A percentile compares a stretch with the other conserved stretches of the same genome.
phyloP scores from a whole-genome alignment of 75 land plant species.

The Pinus tabuliformis region DNA sequence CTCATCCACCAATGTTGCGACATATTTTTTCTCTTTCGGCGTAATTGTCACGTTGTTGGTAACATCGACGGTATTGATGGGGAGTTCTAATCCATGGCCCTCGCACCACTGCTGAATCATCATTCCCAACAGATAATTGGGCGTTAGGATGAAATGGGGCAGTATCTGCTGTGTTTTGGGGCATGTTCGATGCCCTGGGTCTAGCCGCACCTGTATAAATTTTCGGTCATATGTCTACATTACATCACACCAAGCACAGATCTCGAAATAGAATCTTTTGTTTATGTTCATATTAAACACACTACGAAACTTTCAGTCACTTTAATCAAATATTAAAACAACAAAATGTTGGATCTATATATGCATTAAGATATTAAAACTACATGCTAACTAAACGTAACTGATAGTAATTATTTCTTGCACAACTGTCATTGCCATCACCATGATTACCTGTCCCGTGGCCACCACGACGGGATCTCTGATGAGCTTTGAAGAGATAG shows the following conservation, averaged over 20 bases:
- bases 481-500: conserved; percentile 73
- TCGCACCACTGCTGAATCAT: conserved; percentile 77
- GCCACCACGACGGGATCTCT: conserved; percentile 75
- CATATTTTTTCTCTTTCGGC: conserved; percentile 32
- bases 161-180: conserved; percentile 71
- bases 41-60: conserved; percentile 10
- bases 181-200: conserved; percentile 64
- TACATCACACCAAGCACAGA: too few relatives aligned
- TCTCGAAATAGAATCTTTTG: too few relatives aligned
- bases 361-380: too few relatives aligned
- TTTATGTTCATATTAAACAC: too few relatives aligned
- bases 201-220: conserved; percentile 73
- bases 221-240: conserved; percentile 81
- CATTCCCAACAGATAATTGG: conserved; percentile 62
- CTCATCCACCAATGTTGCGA: conserved; percentile 45
- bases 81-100: conserved; percentile 42
- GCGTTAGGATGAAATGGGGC: conserved; percentile 58
- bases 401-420: too few relatives aligned
- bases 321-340: too few relatives aligned
- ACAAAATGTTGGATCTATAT: too few relatives aligned
- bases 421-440: too few relatives aligned
- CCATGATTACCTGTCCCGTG: conserved; percentile 58
- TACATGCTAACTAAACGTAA: too few relatives aligned
- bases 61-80: conserved; percentile 1
- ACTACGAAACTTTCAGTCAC: too few relatives aligned